These are phyloP conservation scores for Nemania diffusa DNA, from an alignment of 2,329 filamentous ascomycete species.

Conservation along the genomic window DNA sequence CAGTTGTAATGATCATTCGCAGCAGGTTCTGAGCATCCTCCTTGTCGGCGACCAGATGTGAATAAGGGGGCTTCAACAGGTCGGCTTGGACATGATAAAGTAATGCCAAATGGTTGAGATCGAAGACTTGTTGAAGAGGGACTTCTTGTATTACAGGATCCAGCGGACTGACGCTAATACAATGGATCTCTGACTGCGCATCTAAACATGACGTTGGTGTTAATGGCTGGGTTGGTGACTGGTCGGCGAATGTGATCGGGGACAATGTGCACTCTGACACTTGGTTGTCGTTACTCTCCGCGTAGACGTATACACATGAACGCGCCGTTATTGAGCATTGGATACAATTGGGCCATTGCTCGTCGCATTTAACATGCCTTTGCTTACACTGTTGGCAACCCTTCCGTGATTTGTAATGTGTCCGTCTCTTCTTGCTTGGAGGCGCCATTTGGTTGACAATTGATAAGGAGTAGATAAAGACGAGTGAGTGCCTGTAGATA, in stretches of 20 bases:
- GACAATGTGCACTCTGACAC: not conserved
- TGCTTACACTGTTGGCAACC: conserved; percentile 22
- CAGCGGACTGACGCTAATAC: not conserved
- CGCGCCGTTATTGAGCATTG: conserved; percentile 12
- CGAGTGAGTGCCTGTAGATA: no score
- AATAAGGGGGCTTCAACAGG: not conserved
- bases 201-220: not conserved
- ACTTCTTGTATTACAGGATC: not conserved
- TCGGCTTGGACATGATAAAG: conserved; percentile 11
- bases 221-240: no score
- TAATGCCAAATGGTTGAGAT: conserved; percentile 12
- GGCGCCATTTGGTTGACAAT: conserved; percentile 14
- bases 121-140: conserved; percentile 4
- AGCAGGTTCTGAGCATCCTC: not conserved
- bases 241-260: no score
- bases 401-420: conserved; percentile 15
- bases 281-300: not conserved
- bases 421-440: conserved; percentile 11
- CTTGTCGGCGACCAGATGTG: not conserved
- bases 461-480: no score
- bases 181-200: not conserved
- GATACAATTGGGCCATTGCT: conserved; percentile 1
- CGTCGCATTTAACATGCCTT: conserved; percentile 19
- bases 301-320: not conserved
- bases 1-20: conserved; percentile 12